phyloP scores from a whole-genome alignment of 495 filamentous ascomycete genomes.

The Penicillium odoratum region DNA sequence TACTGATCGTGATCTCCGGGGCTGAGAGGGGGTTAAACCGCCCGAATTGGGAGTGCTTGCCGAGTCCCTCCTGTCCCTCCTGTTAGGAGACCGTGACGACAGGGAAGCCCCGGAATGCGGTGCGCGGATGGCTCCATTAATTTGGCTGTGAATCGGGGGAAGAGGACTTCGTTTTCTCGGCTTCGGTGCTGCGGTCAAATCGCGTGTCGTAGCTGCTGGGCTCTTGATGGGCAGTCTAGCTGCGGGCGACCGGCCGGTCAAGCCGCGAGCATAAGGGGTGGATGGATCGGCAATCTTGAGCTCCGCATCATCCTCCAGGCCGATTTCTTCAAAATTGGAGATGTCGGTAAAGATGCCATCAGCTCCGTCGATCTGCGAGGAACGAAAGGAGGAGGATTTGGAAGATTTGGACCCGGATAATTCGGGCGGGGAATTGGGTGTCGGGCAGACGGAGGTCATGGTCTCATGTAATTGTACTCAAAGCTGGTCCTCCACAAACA shows the following conservation, averaged over 20 bases:
- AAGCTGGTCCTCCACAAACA: constrained; percentile 14
- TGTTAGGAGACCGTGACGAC: constrained; percentile 22
- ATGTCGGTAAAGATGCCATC: constrained; percentile 66
- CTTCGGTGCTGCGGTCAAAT: constrained; percentile 44
- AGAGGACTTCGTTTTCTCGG: constrained; percentile 45
- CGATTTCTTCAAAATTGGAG: constrained; percentile 91
- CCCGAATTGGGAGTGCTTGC: constrained; percentile 24
- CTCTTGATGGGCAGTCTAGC: constrained; percentile 34
- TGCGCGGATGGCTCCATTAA: constrained; percentile 27
- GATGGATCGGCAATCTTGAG: constrained; percentile 29
- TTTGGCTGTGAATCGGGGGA: constrained; percentile 29
- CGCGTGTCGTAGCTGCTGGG: constrained; percentile 39
- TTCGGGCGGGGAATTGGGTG: constrained; percentile 79
- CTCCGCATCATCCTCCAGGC: constrained; percentile 68
- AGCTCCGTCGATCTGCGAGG: constrained; percentile 66
- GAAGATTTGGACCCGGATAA: constrained; percentile 85
- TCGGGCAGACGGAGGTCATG: constrained; percentile 59
- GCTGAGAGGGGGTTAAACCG: constrained; percentile 26
- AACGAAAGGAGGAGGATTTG: constrained; percentile 86
- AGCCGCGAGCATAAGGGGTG: constrained; percentile 32
- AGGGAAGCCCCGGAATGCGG: constrained; percentile 26
- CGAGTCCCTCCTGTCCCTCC: constrained; percentile 31
- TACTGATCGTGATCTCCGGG: constrained; percentile 42
- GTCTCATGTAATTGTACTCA: constrained; percentile 40
- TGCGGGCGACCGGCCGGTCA: constrained; percentile 34